Evolutionary conservation across 1,284 basidiomycete genomes (phyloP), one percentile per base, ranked within the genome.

Genomic region (Lentinus polychrous): DNA sequence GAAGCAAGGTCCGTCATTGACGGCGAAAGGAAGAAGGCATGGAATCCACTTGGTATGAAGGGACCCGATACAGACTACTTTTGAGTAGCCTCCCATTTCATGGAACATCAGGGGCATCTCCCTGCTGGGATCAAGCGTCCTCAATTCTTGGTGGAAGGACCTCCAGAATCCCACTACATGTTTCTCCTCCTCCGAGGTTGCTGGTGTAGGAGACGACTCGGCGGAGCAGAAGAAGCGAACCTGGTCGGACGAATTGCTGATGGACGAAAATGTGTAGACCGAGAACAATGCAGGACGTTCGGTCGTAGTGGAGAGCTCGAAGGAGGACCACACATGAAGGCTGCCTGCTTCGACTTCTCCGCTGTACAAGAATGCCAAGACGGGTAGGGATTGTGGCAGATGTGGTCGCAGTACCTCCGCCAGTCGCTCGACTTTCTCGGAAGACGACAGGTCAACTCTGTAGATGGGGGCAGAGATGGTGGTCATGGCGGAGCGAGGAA

Each of bases 171-270:
- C 12, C 2, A 12, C 10, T n/a, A 49, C 47, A 34, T 49, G 47
- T n/a, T n/a, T 10, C 23, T 49, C 47, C 8, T 37, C 36, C 36
- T 49, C 42, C 10, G 17, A 2, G 5, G 40, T 43, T 8, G 47
- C 23, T 8, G 38, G 41, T 12, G 6, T 12, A 8, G 17, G 3
- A 5, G 17, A 20, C 10, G 23, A 12, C 17, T 49, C 47, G 35
- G 47, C 41, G 12, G 40, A 43, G 42, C 47, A 49, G 32, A 49
- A 49, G 33, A 36, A 44, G 2, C 41, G 41, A 23, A 49, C 4
- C 34, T 44, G 24, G 24, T 34, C 18, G 2, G 24, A 18, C 5
- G 47, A 43, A n/a, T 14, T 36, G 7, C 32, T 34, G 41, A 49
- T 43, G 36, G 37, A 31, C 10, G 47, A 49, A 32, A 49, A 22